phyloP scores from a whole-genome alignment of 2,329 filamentous ascomycete genomes.

The Helotiales sp. region DNA sequence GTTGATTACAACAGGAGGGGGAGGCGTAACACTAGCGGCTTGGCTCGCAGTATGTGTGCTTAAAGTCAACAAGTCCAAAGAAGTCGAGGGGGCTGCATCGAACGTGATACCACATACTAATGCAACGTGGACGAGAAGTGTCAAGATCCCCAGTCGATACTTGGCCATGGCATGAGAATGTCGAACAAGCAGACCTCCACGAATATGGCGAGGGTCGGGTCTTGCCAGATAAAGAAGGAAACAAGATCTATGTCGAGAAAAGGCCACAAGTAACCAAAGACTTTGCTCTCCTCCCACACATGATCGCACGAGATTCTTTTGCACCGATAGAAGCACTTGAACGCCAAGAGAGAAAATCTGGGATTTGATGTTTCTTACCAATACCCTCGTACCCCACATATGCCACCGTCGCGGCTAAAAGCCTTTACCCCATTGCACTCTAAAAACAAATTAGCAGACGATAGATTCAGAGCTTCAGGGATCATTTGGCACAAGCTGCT shows the following conservation, averaged over 20 bases:
- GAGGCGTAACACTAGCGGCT: neutral
- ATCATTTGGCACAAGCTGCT: slow-evolving; percentile 2
- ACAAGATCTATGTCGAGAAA: neutral
- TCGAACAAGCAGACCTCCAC: neutral
- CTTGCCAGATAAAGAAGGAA: neutral
- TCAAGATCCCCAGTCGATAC: slow-evolving; percentile 1
- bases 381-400: neutral
- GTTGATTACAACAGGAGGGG: neutral
- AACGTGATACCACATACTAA: neutral
- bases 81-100: neutral
- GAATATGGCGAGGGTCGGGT: neutral
- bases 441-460: slow-evolving; percentile 1
- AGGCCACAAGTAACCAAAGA: neutral
- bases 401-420: neutral
- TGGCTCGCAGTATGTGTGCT: neutral
- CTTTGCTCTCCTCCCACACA: neutral
- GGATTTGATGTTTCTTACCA: neutral
- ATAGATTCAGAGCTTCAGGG: neutral
- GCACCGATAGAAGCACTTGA: neutral
- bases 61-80: neutral
- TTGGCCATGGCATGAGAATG: neutral
- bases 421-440: neutral
- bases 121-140: neutral
- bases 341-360: neutral
- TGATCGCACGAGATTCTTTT: neutral